phyloP scores from a whole-genome alignment of 805 yeast species.

The Saccharomycopsis microspora region DNA sequence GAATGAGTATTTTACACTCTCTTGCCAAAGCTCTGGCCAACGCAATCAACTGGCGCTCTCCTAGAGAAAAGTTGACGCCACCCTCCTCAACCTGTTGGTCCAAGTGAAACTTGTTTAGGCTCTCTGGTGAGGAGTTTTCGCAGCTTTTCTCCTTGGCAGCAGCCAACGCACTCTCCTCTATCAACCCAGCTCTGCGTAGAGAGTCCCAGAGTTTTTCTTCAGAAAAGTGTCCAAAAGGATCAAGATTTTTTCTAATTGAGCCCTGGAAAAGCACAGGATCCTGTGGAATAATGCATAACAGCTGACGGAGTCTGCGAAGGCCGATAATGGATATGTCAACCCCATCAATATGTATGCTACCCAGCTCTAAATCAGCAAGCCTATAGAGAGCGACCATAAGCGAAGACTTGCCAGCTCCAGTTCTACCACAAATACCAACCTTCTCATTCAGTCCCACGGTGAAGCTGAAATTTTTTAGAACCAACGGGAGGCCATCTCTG shows the following conservation, averaged over 20 bases:
- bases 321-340: constrained; percentile 55
- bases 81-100: constrained; percentile 49
- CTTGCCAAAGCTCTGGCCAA: constrained; percentile 75
- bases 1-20: constrained; percentile 58
- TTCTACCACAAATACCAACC: constrained; percentile 56
- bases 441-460: constrained; percentile 41
- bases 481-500: constrained; percentile 54
- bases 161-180: constrained; percentile 24
- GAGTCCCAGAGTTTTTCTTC: constrained; percentile 64
- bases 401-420: constrained; percentile 69
- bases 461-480: constrained; percentile 44
- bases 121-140: constrained; percentile 25
- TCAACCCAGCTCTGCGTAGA: constrained; percentile 44
- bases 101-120: constrained; percentile 44
- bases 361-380: constrained; percentile 43
- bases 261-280: constrained; percentile 82
- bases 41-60: constrained; percentile 62
- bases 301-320: constrained; percentile 52
- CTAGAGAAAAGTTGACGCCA: constrained; percentile 53
- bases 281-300: constrained; percentile 74
- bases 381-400: constrained; percentile 64
- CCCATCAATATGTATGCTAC: constrained; percentile 54
- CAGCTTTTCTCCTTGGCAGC: constrained; percentile 5
- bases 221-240: constrained; percentile 51
- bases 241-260: constrained; percentile 61